Evolutionary conservation across 441 rosid species (phyloP), one percentile per base, ranked within the genome.

Genomic region (Raphanus hybrid): DNA sequence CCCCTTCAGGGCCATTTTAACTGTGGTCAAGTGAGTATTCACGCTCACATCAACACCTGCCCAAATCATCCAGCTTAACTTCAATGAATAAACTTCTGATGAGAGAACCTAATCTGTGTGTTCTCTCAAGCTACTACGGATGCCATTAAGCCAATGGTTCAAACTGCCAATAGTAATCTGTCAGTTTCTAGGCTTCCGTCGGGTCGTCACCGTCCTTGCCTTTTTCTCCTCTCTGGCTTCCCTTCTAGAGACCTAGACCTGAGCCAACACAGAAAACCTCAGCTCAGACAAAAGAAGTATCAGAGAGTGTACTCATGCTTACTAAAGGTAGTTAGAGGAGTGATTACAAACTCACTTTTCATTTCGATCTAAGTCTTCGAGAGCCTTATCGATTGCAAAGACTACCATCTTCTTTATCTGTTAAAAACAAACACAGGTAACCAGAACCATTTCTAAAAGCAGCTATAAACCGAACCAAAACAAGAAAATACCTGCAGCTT

Each of bases 401-500:
- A 74, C 14, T 1, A 75, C 50, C 73, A 79, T 79, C 41, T 79
- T 79, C 73, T 74, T 79, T 4, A 79, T 64, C 79, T 79, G 72
- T 68, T 74, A 18, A 39, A 48, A 64, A 58, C 55, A 74, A 0
- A 29, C 34, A 29, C 65, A 20, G 32, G 12, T 7, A 64, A 2
- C 4, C 60, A 29, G 3, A 39, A 59, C 29, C 54, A 62, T 1
- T 39, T 15, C 34, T 29, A 29, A 29, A 29, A 3, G 15, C 74
- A 74, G 55, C 3, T 8, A 64, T 18, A 11, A 58, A 11, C 3
- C 1, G 11, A 43, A 27, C 63, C 27, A 1, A 43, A 67, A 54
- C 60, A 88, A 68, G 15, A 64, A 20, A 2, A 35, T 15, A 77
- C 97, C 96, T 86, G 91, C 52, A 92, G 70, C 83, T 92, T 92